Base-by-base conservation (phyloP, 2,329 filamentous ascomycete genomes). In the Hypomyces rosellus region DNA sequence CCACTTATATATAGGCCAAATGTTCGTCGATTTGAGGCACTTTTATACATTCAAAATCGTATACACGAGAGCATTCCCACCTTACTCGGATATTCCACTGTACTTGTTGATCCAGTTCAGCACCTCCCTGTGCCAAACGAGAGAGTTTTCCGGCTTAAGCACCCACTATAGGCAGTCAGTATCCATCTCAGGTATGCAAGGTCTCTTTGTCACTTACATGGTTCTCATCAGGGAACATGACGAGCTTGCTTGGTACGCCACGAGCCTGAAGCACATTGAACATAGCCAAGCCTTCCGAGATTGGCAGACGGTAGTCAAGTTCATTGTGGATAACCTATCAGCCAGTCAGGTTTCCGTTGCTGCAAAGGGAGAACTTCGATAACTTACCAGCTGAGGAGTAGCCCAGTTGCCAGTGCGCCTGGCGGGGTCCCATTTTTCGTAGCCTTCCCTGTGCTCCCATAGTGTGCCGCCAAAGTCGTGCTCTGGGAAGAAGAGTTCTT, bases 81-180 rank as follows among this genome's bases (percentile, higher is more conserved):
- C 25, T 30, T 30, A 30, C 25, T 63, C 58, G 1, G 60, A 58
- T 18, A 81, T 61, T 0, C 76, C 76, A 20, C 75, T 75, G 57
- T 80, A 82, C 61, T 82, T 78, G 59, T 84, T 85, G 55, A 85
- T 84, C 82, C 88, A 96, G 50, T 81, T 81, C 30, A 96, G 64
- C 14, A 97, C 90, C 51, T 89, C 87, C 50, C 80, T 80, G 62
- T 97, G 90, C 93, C 93, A 97, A 16, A 95, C 77, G 15, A 96
- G 72, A 3, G 84, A 87, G 66, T 97, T 97, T 69, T 96, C 92
- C 0, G 86, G 88, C 65, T 96, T 95, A 48, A 96, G 64, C 4
- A 96, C 90, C 89, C 89, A 85, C 80, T 83, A 46, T 39, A 15
- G 5, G 18, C 5, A 5, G 43, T 60, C 20, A 55, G 34, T 30